Percentiles rank a stretch among this genome's conserved stretches.
phyloP scores from a whole-genome alignment of 208 protist genomes.

The Leishmania amazonensis region DNA sequence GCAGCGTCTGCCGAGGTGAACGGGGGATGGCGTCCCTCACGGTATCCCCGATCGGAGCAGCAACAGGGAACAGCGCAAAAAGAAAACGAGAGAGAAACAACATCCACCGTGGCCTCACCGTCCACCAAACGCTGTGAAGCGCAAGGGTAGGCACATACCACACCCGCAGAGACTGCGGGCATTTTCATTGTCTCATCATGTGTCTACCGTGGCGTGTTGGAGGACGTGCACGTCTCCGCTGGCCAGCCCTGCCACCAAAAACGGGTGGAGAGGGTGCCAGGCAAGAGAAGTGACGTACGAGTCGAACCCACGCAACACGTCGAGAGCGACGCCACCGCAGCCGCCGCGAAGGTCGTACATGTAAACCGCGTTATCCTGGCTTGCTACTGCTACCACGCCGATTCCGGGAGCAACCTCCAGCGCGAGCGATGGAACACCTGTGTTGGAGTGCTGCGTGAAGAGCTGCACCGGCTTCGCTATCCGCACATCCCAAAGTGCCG shows the following conservation, averaged over 20 bases:
- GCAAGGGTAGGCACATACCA: background rate
- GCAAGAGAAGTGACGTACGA: slow-evolving; percentile 52
- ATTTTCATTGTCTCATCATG: background rate
- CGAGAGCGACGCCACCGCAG: slow-evolving; percentile 37
- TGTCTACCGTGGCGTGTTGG: background rate
- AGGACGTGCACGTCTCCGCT: slow-evolving; percentile 29
- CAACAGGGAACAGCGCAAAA: background rate
- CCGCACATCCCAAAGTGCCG: slow-evolving; percentile 80
- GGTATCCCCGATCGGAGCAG: background rate
- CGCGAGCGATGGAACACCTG: slow-evolving; percentile 51
- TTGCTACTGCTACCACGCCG: slow-evolving; percentile 64
- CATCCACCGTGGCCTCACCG: too few relatives aligned
- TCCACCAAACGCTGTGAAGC: background rate
- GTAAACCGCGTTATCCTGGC: slow-evolving; percentile 67
- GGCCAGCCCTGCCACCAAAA: slow-evolving; percentile 56
- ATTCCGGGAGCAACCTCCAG: slow-evolving; percentile 64
- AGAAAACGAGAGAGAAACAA: too few relatives aligned
- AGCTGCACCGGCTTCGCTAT: slow-evolving; percentile 44
- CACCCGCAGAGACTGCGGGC: background rate
- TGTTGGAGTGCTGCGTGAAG: slow-evolving; percentile 80
- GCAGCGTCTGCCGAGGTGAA: background rate
- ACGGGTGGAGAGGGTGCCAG: slow-evolving; percentile 73
- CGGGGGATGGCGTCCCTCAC: background rate
- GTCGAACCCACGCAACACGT: slow-evolving; percentile 35
- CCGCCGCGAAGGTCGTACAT: slow-evolving; percentile 69